A percentile compares a stretch with the other conserved stretches of the same genome.
Conservation (phyloP, 805 yeast genomes). For the Torulaspora indica region DNA sequence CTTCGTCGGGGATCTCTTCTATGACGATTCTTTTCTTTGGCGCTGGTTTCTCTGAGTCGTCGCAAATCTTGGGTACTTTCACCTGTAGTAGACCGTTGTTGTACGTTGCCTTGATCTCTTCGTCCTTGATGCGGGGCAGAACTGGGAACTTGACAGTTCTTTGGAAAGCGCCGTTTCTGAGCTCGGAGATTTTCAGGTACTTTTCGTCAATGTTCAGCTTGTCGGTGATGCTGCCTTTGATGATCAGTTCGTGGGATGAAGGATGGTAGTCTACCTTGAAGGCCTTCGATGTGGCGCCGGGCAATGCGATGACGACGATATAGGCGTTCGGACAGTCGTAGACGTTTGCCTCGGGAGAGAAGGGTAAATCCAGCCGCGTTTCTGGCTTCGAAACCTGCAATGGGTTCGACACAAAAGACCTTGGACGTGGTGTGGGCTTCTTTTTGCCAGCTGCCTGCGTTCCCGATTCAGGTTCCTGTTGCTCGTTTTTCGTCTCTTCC, state of each 20-base stretch:
- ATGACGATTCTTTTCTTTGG: constrained; percentile 44
- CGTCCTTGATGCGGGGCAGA: constrained; percentile 49
- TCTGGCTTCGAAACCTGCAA: constrained; percentile 46
- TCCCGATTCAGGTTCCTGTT: constrained; percentile 1
- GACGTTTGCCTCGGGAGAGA: constrained; percentile 56
- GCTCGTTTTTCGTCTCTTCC: neutral
- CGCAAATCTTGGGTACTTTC: constrained; percentile 44
- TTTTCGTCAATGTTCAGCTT: constrained; percentile 39
- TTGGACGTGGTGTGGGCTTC: constrained; percentile 22
- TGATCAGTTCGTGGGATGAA: constrained; percentile 47
- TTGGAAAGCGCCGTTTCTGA: constrained; percentile 53
- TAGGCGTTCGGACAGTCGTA: constrained; percentile 47
- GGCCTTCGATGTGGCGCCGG: constrained; percentile 54
- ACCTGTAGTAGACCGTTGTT: constrained; percentile 52
- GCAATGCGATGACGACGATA: constrained; percentile 47
- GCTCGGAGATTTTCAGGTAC: constrained; percentile 46
- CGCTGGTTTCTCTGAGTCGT: constrained; percentile 34
- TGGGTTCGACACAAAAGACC: constrained; percentile 38
- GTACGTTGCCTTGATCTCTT: constrained; percentile 49
- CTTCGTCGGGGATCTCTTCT: constrained; percentile 49
- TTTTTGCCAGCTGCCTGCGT: constrained; percentile 7
- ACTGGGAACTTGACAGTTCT: constrained; percentile 54
- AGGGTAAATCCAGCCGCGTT: constrained; percentile 41
- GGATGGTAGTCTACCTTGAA: constrained; percentile 58
- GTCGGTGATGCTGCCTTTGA: constrained; percentile 47